Percentiles rank a stretch among this genome's conserved stretches.
phyloP scores from a whole-genome alignment of 2,329 filamentous ascomycete genomes.

The Microcyclospora pomicola region DNA sequence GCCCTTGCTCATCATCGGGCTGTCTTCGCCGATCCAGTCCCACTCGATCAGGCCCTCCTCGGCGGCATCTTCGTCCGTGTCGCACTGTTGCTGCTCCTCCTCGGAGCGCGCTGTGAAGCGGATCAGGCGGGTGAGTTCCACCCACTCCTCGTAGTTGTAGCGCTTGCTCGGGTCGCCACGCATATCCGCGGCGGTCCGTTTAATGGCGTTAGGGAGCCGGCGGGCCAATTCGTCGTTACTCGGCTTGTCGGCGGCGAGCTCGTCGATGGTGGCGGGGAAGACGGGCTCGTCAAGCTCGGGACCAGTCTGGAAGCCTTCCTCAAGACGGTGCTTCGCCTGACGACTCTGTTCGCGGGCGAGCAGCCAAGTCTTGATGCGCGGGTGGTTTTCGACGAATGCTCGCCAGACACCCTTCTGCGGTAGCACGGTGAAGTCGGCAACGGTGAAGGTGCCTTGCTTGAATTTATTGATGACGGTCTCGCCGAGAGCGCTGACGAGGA shows the following conservation, averaged over 20 bases:
- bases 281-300: constrained; percentile 13
- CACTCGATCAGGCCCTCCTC: constrained; percentile 49
- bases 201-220: constrained; percentile 56
- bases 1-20: constrained; percentile 50
- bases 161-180: constrained; percentile 42
- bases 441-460: constrained; percentile 44
- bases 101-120: constrained; percentile 32
- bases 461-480: constrained; percentile 63
- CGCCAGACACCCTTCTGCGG: constrained; percentile 46
- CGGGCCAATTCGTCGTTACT: constrained; percentile 46
- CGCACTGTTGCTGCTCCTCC: constrained; percentile 23
- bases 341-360: constrained; percentile 19
- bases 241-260: constrained; percentile 33
- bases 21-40: constrained; percentile 60
- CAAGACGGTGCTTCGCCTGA: constrained; percentile 26
- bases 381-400: constrained; percentile 35
- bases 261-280: constrained; percentile 25
- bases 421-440: constrained; percentile 54
- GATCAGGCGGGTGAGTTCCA: constrained; percentile 66
- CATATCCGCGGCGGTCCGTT: constrained; percentile 50
- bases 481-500: constrained; percentile 70
- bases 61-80: constrained; percentile 38
- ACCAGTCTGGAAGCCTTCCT: constrained; percentile 34
- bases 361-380: constrained; percentile 28
- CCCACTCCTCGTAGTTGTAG: constrained; percentile 78